These are phyloP conservation scores for Mucor saturninus DNA, from an alignment of 371 early-diverging fungal species.

Conservation along the genomic window DNA sequence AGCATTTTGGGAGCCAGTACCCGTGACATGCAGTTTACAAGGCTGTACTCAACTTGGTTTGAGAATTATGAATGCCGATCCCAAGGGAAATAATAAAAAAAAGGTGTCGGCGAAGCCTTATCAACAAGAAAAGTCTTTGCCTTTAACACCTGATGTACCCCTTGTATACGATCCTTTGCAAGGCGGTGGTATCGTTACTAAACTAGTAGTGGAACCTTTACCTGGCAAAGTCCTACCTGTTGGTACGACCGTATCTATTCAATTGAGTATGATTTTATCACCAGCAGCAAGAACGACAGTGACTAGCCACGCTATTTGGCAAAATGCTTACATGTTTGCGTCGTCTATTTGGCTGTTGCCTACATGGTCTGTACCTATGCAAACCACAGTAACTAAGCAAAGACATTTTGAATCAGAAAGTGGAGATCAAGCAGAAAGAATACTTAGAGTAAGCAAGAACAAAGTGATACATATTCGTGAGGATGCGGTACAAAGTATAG, in stretches of 20 bases:
- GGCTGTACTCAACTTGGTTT: constrained; percentile 18
- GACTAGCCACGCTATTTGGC: constrained; percentile 30
- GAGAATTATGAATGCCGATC: constrained; percentile 14
- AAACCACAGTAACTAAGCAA: constrained; percentile 17
- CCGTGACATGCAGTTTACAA: constrained; percentile 22
- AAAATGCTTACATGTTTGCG: constrained; percentile 19
- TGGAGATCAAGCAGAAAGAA: constrained; percentile 35
- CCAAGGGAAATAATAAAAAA: constrained; percentile 14
- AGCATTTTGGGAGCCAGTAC: constrained; percentile 32
- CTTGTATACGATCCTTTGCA: constrained; percentile 36
- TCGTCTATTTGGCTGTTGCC: constrained; percentile 44
- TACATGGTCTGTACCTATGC: constrained; percentile 40
- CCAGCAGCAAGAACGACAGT: neutral
- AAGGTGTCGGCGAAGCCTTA: constrained; percentile 12
- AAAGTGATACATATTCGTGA: constrained; percentile 33
- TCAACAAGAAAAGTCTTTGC: constrained; percentile 2
- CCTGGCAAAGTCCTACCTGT: constrained; percentile 16
- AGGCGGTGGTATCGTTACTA: constrained; percentile 39
- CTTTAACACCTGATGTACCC: constrained; percentile 10
- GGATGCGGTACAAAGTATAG: constrained; percentile 48
- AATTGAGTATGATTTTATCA: constrained; percentile 21
- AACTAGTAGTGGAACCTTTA: constrained; percentile 27
- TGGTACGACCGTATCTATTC: constrained; percentile 12
- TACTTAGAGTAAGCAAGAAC: neutral
- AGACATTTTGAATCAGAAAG: constrained; percentile 21